Evolutionary conservation across 768 basidiomycete genomes (phyloP), one percentile per base, ranked within the genome.

Genomic region (Calocera cornea): DNA sequence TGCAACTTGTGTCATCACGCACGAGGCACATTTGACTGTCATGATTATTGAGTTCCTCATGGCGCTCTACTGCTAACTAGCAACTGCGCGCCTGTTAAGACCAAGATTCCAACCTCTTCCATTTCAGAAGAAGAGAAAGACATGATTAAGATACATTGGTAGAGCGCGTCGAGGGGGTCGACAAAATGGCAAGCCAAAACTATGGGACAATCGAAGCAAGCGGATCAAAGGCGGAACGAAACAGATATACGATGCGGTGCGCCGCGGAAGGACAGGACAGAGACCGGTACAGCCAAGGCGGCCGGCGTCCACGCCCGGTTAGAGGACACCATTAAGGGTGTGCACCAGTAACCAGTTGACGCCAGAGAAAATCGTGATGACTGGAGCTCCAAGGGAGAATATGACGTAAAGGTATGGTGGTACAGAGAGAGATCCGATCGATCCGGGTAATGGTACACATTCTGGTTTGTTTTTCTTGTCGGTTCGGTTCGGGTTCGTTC

Each of bases 91-190:
- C 54, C 54, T 7, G 54, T 60, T 60, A 29, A 60, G 54, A 60
- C 54, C 54, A 60, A 60, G 54, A 60, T 60, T 60, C 54, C 54
- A 60, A 33, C 54, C 54, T 60, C 54, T 60, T 60, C 54, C 54
- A 33, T 29, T 38, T 11, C 31, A 60, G 54, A 60, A 60, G 54
- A 60, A 60, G 54, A 33, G 54, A 60, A 27, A 60, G 14, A 60
- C 54, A 60, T 60, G 54, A 60, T 60, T 60, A 60, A 60, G 54
- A 60, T 60, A 60, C 54, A 60, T 60, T 33, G 27, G 22, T 27
- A 60, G 44, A 60, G 54, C 54, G 54, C 54, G 54, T 33, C 54
- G 54, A 60, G 27, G 54, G 54, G 54, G 22, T 27, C 27, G 54
- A 60, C 54, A 60, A 27, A 60, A 60, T 60, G 54, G 54, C 54